Conservation (phyloP, 352 stramenopile genomes). For the Phytophthora colocasiae region DNA sequence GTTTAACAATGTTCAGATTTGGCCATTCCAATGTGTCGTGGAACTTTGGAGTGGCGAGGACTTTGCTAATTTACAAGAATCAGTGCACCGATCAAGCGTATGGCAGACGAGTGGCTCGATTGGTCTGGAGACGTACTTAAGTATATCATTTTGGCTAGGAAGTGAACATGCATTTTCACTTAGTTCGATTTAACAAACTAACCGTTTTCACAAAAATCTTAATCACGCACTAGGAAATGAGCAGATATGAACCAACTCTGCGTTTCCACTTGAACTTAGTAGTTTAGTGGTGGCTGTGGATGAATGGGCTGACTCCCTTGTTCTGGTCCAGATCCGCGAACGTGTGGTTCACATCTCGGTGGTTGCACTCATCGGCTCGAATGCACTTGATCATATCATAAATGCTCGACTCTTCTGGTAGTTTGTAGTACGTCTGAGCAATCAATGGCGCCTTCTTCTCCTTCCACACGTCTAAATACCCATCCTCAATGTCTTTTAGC, state of each 20-base stretch:
- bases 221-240: not conserved
- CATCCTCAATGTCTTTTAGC: conserved; percentile 87
- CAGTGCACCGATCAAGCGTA: conserved; percentile 40
- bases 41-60: conserved; percentile 57
- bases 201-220: no score
- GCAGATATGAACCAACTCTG: not conserved
- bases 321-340: conserved; percentile 65
- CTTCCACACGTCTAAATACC: conserved; percentile 76
- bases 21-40: conserved; percentile 55
- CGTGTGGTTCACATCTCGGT: conserved; percentile 90
- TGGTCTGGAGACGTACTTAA: conserved; percentile 61
- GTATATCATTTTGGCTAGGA: conserved; percentile 57
- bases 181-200: no score
- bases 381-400: conserved; percentile 88
- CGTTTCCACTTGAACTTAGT: no score
- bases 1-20: conserved; percentile 50
- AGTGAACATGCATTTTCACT: conserved; percentile 7
- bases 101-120: conserved; percentile 68
- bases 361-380: conserved; percentile 87
- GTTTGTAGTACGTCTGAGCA: conserved; percentile 89
- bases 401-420: conserved; percentile 68
- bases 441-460: conserved; percentile 68
- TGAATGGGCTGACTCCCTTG: conserved; percentile 60
- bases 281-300: conserved; percentile 25
- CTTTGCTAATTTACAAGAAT: conserved; percentile 48